Evolutionary conservation across 768 basidiomycete genomes (phyloP), one percentile per base, ranked within the genome.

Genomic region (Tylopilus cervinicoccineus): DNA sequence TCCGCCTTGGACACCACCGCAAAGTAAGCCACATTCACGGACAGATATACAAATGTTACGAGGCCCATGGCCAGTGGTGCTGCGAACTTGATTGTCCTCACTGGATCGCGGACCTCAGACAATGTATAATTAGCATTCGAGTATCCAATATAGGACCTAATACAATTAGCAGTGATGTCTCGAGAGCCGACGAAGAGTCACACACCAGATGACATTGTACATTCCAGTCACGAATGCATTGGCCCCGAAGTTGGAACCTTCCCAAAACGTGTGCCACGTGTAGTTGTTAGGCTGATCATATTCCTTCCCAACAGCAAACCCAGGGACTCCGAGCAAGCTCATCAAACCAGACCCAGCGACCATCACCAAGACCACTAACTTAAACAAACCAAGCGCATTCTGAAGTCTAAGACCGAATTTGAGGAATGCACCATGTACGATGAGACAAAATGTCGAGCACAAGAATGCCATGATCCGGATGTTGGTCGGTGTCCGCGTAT

Each of bases 61-160:
- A 73, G 69, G 7, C 72, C 43, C 72, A 88, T 76, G 0, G 84
- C 85, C 4, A 84, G 58, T 0, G 86, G 84, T 1, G 82, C 84
- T 0, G 86, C 88, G 10, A 76, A 70, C 57, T 81, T 86, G 60
- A 90, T 77, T 1, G 86, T 88, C 33, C 76, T 72, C 4, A 88
- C 75, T 1, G 86, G 88, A 52, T 88, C 76, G 20, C 74, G 74
- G 6, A 86, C 72, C 58, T 90, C 86, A 4, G 83, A 84, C 5
- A 89, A 69, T 0, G 80, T 83, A 53, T 86, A 87, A 58, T 88
- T 87, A 9, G 84, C 85, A 48, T 84, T 86, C 3, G 80, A 77
- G 59, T 87, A 90, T 0, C 87, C 87, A 39, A 77, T 73, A 58
- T 80, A 86, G 0, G 83, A 81, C 85, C 85, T 86, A 34, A 11